Base-by-base conservation (phyloP, 495 filamentous ascomycete genomes). In the Beverwykella pulmonaria region DNA sequence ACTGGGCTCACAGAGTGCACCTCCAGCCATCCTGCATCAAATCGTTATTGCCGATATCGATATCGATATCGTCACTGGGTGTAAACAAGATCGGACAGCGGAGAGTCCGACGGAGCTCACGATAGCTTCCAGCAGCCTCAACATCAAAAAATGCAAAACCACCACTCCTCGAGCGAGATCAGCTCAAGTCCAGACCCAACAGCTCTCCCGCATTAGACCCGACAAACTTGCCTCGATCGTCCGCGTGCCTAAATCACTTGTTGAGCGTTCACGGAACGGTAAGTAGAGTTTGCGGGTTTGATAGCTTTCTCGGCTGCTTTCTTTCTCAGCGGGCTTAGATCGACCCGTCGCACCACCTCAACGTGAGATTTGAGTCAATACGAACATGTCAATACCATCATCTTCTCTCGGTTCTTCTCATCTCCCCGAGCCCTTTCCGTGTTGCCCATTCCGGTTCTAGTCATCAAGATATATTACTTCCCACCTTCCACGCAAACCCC, bases 401-500 rank as follows among this genome's bases (percentile, higher is more conserved):
- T 29, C 26, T 52, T 26, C n/a, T 10, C 12, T 9, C 20, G 20
- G 30, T 25, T 34, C 52, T 6, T 14, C 55, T 47, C 29, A 20
- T 27, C 32, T 54, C 27, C 59, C 55, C 63, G 56, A 61, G 61
- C 17, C n/a, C 59, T 62, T 53, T 48, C 27, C 59, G 49, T 29
- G 30, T 62, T 53, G 14, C 26, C 29, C 22, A 44, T 30, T 44
- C 29, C 39, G 36, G 61, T 56, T 29, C 22, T 1, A 14, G 22
- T 56, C 64, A 61, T 67, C 50, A 61, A 61, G 57, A 61, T 67
- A 67, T 27, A 67, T 61, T 67, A 36, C 48, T 10, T 60, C 30
- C 48, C 62, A 44, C 39, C 39, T 44, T 39, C 29, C 23, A 39
- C 14, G 36, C 39, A 17, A 34, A 7, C 14, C n/a, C 60, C 23